Base-by-base conservation (phyloP, 2,329 filamentous ascomycete species). In the Alternaria longipes region DNA sequence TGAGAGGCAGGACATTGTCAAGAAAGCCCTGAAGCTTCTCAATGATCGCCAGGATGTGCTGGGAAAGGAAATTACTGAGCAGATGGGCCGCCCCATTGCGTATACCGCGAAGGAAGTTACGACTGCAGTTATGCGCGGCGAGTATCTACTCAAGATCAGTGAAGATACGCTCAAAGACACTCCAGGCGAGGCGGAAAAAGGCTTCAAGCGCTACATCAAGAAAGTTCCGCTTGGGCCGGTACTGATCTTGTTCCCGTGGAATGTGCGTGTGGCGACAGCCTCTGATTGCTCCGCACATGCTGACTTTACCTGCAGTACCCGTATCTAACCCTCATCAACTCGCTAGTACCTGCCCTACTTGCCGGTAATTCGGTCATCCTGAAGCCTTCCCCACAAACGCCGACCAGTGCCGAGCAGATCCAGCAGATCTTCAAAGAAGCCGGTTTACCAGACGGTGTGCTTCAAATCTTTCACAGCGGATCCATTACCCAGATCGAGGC, bases 361-460 rank as follows among this genome's bases (percentile, higher is more conserved):
- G 89, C 92, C 30, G 94, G 94, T 42, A 97, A 97, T 81, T 90
- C 91, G 4, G 92, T 98, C 60, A 95, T 98, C 62, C 82, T 98
- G 59, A 98, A 98, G 82, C 94, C 94, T 22, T 97, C 93, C 6
- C 94, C 94, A 9, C 94, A 98, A 80, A 97, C 94, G 1, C 94
- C 94, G 2, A 97, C 94, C 0, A 90, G 97, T 64, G 94, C 88
- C 42, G 94, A 98, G 83, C 92, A 93, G 63, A 87, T 97, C 20
- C 82, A 90, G 57, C 85, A 90, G 66, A 87, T 91, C 55, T 97
- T 98, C 78, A 78, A 82, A 44, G 88, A 93, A 73, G 93, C 93
- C 18, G 94, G 94, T 9, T 85, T 97, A 36, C 93, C 93, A 22
- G 78, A 89, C 45, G 90, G 93, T 62, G 93, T 97, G 56, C 87